Evolutionary conservation across 169 alveolate genomes (phyloP), one percentile per base, ranked within the genome.

Genomic region (Besnoitia besnoiti): DNA sequence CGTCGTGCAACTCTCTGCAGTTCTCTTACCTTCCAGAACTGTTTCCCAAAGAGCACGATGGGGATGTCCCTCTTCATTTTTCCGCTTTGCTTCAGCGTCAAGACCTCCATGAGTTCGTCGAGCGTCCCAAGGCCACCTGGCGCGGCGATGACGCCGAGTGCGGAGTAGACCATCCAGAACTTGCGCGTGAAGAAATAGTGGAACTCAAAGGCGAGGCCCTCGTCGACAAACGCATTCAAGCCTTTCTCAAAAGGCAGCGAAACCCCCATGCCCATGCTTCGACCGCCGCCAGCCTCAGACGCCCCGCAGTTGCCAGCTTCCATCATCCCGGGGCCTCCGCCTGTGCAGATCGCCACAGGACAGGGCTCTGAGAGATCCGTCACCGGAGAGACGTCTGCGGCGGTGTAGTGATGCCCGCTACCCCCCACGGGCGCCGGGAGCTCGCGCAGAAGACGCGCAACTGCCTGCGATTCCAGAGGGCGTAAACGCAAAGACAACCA

Each of bases 101-200:
- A 90, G 39, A 95, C 92, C 93, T 95, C 97, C 94, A 95, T 84
- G 85, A 95, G 75, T 77, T 95, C 97, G 93, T 95, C 97, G 49
- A 95, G 90, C 0, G 97, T 95, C 39, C 97, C 97, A 55, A 95
- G 80, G 10, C 97, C 97, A 21, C 97, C 97, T 12, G 97, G 97
- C 37, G 94, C 92, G 44, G 80, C 93, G 33, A 92, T 85, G 44
- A 92, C 91, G 40, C 92, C 93, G 40, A 93, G 77, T 21, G 93
- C 90, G 42, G 89, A 42, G 93, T 95, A 95, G 55, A 90, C 93
- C 94, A 95, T 85, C 97, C 97, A 95, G 85, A 95, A 95, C 82
- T 95, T 95, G 62, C 97, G 92, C 4, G 97, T 95, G 77, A 95
- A 95, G 88, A 95, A 95, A 87, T 95, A 95, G 92, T 95, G 97